These are phyloP conservation scores for Capsicum chinense DNA, from an alignment of 257 asterid species.

Conservation along the genomic window DNA sequence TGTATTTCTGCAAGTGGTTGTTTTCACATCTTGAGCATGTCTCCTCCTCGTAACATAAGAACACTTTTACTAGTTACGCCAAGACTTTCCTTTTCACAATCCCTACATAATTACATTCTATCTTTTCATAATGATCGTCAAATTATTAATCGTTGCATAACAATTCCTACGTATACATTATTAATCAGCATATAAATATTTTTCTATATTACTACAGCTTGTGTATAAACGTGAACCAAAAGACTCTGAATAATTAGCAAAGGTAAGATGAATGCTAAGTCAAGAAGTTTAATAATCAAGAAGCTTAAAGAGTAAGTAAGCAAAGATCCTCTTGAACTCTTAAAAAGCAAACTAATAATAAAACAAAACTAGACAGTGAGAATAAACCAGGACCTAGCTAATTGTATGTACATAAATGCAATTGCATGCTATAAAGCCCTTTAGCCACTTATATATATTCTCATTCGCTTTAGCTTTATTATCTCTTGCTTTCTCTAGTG, in stretches of 20 bases:
- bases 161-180: not conserved
- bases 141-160: not conserved
- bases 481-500: constrained; percentile 36
- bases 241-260: not conserved
- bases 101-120: not conserved
- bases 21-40: too few relatives aligned
- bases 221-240: not conserved
- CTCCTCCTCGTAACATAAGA: too few relatives aligned
- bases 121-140: not conserved
- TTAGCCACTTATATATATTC: constrained; percentile 52
- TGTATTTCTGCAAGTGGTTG: too few relatives aligned
- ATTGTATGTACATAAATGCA: constrained; percentile 41
- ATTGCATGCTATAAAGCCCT: constrained; percentile 56
- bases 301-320: constrained; percentile 81
- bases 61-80: too few relatives aligned
- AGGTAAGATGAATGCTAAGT: not conserved
- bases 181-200: not conserved
- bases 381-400: constrained; percentile 54
- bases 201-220: not conserved
- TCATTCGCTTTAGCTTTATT: constrained; percentile 50
- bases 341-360: constrained; percentile 52
- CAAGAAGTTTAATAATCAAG: constrained; percentile 31
- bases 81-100: too few relatives aligned
- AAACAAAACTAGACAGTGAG: constrained; percentile 59
- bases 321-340: constrained; percentile 58